Conservation (phyloP, 208 protist genomes). For the Crithidia expoeki region DNA sequence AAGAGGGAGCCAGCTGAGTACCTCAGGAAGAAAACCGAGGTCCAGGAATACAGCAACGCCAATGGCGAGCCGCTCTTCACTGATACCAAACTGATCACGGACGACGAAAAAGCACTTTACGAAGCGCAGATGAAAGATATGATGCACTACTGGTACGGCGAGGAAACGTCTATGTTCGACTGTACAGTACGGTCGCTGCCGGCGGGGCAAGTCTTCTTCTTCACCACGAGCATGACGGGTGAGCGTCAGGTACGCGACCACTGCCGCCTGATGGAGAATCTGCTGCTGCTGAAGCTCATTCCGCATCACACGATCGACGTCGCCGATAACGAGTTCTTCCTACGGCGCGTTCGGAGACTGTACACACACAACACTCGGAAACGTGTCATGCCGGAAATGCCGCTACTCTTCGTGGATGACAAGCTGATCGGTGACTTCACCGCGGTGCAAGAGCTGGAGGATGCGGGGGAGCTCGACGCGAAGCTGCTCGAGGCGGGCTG, state of each 20-base stretch:
- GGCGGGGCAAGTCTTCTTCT: conserved; percentile 59
- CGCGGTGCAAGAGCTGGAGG: conserved; percentile 72
- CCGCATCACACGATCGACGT: conserved; percentile 70
- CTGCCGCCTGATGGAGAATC: conserved; percentile 54
- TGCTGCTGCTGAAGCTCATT: conserved; percentile 73
- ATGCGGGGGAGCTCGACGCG: conserved; percentile 56
- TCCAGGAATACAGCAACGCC: not conserved
- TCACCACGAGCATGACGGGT: conserved; percentile 74
- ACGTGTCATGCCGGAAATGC: conserved; percentile 35
- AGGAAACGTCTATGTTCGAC: conserved; percentile 47
- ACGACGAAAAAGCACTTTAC: conserved; percentile 21
- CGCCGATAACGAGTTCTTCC: conserved; percentile 60
- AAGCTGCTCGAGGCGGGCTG: conserved; percentile 47
- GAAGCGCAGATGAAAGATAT: conserved; percentile 24
- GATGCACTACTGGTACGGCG: conserved; percentile 55
- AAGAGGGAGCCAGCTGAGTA: not conserved
- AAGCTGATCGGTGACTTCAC: conserved; percentile 60
- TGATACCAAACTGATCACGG: conserved; percentile 19
- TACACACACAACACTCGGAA: conserved; percentile 37
- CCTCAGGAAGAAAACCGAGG: not conserved
- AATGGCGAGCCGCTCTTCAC: conserved; percentile 14
- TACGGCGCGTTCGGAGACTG: conserved; percentile 46
- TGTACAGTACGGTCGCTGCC: conserved; percentile 20
- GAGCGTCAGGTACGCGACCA: conserved; percentile 58
- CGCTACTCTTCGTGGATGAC: conserved; percentile 66